Percentiles rank a stretch among this genome's conserved stretches.
Evolutionary conservation across 257 asterid genomes (phyloP).

Genomic region (Nicotiana knightiana): DNA sequence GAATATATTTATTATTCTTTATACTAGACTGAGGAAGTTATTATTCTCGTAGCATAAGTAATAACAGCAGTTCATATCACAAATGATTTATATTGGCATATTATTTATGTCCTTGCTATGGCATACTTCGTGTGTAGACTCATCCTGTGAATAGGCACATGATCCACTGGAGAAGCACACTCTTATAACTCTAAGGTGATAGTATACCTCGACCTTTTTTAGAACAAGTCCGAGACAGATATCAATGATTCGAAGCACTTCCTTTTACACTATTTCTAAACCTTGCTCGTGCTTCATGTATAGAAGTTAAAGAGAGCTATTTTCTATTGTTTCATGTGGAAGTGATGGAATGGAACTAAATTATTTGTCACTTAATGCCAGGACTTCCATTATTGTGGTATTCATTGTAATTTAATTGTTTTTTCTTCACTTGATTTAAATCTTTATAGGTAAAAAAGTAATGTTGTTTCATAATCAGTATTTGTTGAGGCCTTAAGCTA

Average conservation of each 20-base stretch:
- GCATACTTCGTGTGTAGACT: background rate
- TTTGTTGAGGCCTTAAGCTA: background rate
- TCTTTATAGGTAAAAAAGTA: background rate
- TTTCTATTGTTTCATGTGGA: background rate
- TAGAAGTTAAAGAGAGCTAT: background rate
- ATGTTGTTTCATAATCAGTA: background rate
- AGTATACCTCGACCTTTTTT: background rate
- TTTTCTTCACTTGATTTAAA: background rate
- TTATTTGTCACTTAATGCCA: background rate
- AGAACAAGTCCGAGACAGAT: too few species aligned
- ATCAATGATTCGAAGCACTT: too few species aligned
- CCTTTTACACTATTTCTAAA: too few species aligned
- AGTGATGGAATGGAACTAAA: background rate
- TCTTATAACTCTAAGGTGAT: background rate
- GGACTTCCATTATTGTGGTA: background rate
- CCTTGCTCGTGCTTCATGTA: background rate
- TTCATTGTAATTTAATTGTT: background rate
- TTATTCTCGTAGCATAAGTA: background rate
- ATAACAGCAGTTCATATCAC: background rate
- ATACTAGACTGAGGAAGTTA: background rate
- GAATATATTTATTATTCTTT: background rate
- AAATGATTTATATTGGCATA: background rate
- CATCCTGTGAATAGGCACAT: background rate
- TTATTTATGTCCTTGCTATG: background rate
- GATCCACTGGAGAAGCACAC: background rate